These are phyloP conservation scores for Erysimum cheiranthoides DNA, from an alignment of 345 rosid species.

Conservation along the genomic window DNA sequence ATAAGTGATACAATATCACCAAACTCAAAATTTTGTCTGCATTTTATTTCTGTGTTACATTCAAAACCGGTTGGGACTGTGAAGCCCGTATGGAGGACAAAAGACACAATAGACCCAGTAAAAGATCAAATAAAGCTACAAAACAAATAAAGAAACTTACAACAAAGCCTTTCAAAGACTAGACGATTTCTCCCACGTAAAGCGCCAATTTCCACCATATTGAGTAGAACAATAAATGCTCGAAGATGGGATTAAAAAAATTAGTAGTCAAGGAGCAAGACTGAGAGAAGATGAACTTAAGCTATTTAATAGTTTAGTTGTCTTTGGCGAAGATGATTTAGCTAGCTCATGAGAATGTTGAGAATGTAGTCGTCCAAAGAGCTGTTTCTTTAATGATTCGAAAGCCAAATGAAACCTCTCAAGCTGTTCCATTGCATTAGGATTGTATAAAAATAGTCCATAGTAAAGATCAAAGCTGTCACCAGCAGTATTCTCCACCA, in stretches of 20 bases:
- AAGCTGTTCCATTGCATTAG: slow-evolving; percentile 84
- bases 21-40: slow-evolving; percentile 8
- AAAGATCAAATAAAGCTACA: slow-evolving; percentile 28
- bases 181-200: neutral
- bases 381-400: slow-evolving; percentile 73
- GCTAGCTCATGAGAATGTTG: slow-evolving; percentile 41
- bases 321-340: slow-evolving; percentile 25
- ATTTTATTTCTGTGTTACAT: slow-evolving; percentile 3
- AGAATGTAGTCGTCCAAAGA: slow-evolving; percentile 65
- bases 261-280: slow-evolving; percentile 12
- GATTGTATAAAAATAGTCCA: slow-evolving; percentile 79
- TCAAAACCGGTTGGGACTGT: neutral
- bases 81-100: neutral
- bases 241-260: neutral
- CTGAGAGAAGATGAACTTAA: slow-evolving; percentile 20
- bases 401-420: slow-evolving; percentile 74
- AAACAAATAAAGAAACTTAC: slow-evolving; percentile 7
- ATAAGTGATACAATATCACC: neutral
- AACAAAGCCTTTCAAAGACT: slow-evolving; percentile 5
- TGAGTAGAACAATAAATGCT: neutral
- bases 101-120: slow-evolving; percentile 28
- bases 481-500: slow-evolving; percentile 83
- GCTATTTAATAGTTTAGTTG: slow-evolving; percentile 23
- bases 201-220: neutral
- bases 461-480: slow-evolving; percentile 87